Evolutionary conservation across 2,329 filamentous ascomycete genomes (phyloP), one percentile per base, ranked within the genome.

Genomic region (Nemania abortiva): DNA sequence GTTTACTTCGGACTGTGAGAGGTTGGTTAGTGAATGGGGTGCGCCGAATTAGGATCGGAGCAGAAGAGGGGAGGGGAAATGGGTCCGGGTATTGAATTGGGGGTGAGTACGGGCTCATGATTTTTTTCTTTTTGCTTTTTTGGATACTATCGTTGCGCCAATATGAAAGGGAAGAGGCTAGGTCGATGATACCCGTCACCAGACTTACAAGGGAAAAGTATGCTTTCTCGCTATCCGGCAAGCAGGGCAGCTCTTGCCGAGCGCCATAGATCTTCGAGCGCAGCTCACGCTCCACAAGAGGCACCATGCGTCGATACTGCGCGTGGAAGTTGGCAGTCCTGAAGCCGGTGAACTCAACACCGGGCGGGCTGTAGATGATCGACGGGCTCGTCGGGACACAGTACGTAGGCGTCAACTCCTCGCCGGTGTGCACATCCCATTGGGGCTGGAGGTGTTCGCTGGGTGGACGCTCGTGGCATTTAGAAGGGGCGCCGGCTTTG

Each of bases 221-320:
- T 47, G 73, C 67, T 45, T 67, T 39, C 29, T 71, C 68, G 22
- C 66, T 45, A 2, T 72, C 59, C 0, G 70, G 55, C 10, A 66
- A n/a, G 1, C 1, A 52, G 6, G 22, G 55, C 22, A 15, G 47
- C 29, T 5, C 37, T 18, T 9, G 34, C 6, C 18, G 9, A 6
- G 34, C 53, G 6, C 73, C 73, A 24, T 74, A 75, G 7, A 71
- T 11, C 15, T 68, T 63, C 11, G 69, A 60, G 22, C 72, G 75
- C 9, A 78, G 62, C 18, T 72, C 67, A 34, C 72, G 67, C 15
- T 70, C 77, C 1, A 71, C 72, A 5, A 70, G 55, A 1, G 79
- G 79, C 13, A 74, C 74, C 80, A 81, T 82, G 55, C 75, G 77
- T 15, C 70, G 70, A 52, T 77, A 81, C 22, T 75, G 65, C 1